phyloP scores from a whole-genome alignment of 805 yeast genomes.

The Pichia gijzeniarum region DNA sequence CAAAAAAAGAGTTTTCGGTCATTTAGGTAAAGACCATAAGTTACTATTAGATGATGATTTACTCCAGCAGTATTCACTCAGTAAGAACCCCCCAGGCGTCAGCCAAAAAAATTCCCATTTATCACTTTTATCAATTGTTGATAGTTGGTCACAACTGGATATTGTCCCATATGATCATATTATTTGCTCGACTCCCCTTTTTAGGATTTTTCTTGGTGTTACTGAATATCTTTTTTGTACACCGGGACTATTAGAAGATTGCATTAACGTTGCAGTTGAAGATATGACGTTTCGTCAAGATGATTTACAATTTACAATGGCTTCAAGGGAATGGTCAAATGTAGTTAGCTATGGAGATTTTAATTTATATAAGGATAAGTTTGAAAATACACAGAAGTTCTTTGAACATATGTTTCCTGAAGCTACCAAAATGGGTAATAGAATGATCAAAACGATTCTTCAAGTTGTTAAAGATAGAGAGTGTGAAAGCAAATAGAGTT shows the following conservation, averaged over 20 bases:
- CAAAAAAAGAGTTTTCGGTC: constrained; percentile 69
- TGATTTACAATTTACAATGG: constrained; percentile 86
- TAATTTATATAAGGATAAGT: constrained; percentile 60
- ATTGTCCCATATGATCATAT: constrained; percentile 95
- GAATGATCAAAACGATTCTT: constrained; percentile 80
- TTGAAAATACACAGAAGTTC: constrained; percentile 75
- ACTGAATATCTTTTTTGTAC: constrained; percentile 86
- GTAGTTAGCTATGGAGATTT: constrained; percentile 73
- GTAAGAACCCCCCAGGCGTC: constrained; percentile 61
- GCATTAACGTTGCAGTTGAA: constrained; percentile 62
- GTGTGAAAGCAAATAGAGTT: neutral
- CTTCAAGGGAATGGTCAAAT: constrained; percentile 85
- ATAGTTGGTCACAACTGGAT: constrained; percentile 80
- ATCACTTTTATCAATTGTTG: constrained; percentile 84
- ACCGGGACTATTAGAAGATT: constrained; percentile 74
- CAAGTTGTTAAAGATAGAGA: constrained; percentile 27
- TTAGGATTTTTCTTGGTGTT: constrained; percentile 89
- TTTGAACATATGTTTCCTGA: constrained; percentile 84
- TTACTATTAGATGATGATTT: constrained; percentile 70
- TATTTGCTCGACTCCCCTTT: constrained; percentile 91
- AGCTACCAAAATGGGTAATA: constrained; percentile 85
- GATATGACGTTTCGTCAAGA: constrained; percentile 74
- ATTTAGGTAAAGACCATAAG: constrained; percentile 47
- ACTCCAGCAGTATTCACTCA: constrained; percentile 71
- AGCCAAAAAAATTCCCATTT: constrained; percentile 82